Conservation (phyloP, 768 basidiomycete genomes). For the Tylopilus sp. region DNA sequence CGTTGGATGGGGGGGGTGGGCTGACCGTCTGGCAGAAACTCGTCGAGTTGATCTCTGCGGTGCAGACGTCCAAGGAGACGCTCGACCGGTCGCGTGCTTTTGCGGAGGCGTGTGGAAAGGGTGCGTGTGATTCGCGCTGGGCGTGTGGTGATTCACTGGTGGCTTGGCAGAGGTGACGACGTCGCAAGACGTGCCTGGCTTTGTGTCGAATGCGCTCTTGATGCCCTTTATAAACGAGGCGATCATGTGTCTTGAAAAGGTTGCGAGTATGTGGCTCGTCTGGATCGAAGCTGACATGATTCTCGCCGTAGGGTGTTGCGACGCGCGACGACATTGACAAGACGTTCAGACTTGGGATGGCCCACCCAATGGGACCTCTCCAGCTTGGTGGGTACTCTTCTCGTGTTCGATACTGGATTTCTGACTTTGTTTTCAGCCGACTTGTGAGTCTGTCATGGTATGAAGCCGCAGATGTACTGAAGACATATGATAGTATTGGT, state of each 20-base stretch:
- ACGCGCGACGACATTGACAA: slow-evolving; percentile 94
- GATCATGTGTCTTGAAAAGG: slow-evolving; percentile 91
- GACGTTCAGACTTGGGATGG: slow-evolving; percentile 91
- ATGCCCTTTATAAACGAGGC: slow-evolving; percentile 99
- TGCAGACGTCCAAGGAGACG: slow-evolving; percentile 82
- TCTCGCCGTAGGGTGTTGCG: slow-evolving; percentile 67
- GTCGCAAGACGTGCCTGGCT: slow-evolving; percentile 90
- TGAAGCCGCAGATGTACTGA: background rate
- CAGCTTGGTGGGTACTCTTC: slow-evolving; percentile 58
- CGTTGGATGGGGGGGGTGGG: no score
- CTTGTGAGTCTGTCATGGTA: slow-evolving; percentile 22
- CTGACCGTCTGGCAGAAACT: slow-evolving; percentile 55
- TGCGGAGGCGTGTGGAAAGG: slow-evolving; percentile 88
- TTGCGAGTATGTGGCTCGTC: slow-evolving; percentile 20
- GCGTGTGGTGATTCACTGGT: background rate
- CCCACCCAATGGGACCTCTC: slow-evolving; percentile 91
- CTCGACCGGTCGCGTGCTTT: slow-evolving; percentile 76
- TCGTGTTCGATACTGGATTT: background rate
- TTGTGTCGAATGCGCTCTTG: slow-evolving; percentile 90
- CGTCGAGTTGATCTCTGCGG: slow-evolving; percentile 90
- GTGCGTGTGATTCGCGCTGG: slow-evolving; percentile 30
- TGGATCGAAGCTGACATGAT: background rate
- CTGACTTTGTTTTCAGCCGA: slow-evolving; percentile 24
- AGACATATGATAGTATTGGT: slow-evolving; percentile 63
- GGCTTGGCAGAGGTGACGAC: slow-evolving; percentile 72